Conservation (phyloP, 1,139 yeast species). For the Diutina siamensis region DNA sequence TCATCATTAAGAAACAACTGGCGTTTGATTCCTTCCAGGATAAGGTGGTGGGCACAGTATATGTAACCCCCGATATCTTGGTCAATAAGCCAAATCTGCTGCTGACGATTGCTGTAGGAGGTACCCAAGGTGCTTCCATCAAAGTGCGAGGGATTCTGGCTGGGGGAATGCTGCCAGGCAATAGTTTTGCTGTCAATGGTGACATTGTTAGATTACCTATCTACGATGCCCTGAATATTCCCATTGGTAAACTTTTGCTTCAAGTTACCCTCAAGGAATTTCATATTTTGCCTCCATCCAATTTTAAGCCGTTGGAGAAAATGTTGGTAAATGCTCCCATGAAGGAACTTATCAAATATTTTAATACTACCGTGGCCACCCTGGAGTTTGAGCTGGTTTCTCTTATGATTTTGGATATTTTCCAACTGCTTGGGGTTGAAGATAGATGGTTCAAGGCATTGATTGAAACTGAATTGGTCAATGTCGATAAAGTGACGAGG, state of each 20-base stretch:
- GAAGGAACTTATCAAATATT: constrained; percentile 35
- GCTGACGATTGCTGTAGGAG: constrained; percentile 28
- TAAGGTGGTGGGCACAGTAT: constrained; percentile 41
- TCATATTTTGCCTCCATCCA: constrained; percentile 46
- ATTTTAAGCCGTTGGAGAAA: constrained; percentile 50
- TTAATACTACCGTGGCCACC: constrained; percentile 30
- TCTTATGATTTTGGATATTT: constrained; percentile 47
- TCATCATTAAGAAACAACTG: constrained; percentile 31
- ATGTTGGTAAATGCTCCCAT: constrained; percentile 43
- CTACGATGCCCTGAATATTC: constrained; percentile 29
- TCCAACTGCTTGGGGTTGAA: constrained; percentile 52
- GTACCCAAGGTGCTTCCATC: constrained; percentile 17
- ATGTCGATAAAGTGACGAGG: constrained; percentile 34
- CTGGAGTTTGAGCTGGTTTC: constrained; percentile 45
- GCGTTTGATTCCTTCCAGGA: constrained; percentile 19
- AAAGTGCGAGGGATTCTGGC: constrained; percentile 12
- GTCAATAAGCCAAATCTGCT: constrained; percentile 21
- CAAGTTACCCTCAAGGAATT: constrained; percentile 43
- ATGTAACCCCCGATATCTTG: constrained; percentile 44
- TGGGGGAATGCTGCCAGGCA: constrained; percentile 7
- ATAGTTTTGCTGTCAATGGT: constrained; percentile 8
- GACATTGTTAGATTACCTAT: constrained; percentile 30
- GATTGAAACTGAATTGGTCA: constrained; percentile 50
- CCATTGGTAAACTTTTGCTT: constrained; percentile 49
- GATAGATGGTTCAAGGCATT: constrained; percentile 59